Base-by-base conservation (phyloP, 305 asterid species). In the Nicotiana rustica region DNA sequence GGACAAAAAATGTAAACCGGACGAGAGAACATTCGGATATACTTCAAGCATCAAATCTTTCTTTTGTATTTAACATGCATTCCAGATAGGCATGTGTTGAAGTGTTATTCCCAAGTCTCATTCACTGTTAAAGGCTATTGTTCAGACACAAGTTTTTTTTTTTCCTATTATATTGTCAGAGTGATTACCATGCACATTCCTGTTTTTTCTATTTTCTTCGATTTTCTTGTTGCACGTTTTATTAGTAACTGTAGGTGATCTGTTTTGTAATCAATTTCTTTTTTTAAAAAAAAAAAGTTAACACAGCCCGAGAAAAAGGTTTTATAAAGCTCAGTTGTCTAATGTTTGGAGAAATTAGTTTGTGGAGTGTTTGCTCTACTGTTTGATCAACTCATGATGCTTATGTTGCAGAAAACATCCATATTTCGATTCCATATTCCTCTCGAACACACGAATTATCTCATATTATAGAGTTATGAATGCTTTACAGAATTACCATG, bases 401-500 rank as follows among this genome's bases (percentile, higher is more conserved):
- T 75, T 75, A 75, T 52, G 14, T 47, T 75, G 44, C 47, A 75
- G 44, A 75, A 75, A 49, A 25, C 56, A 29, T 29, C 29, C 47
- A 44, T 76, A 17, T 75, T 52, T 75, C 64, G 52, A 7, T 75
- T 52, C 33, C 56, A 17, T 66, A 3, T 81, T 86, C 88, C 87
- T 85, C 86, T 91, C 94, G 89, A 87, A 89, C 93, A 84, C 68
- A 81, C 67, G 59, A 69, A 18, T 38, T 91, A 70, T 89, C 97
- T 94, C 96, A 91, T 91, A 88, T 90, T 88, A 88, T 93, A 92
- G 93, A 93, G 86, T 92, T 92, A 82, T 90, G 90, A 90, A 80
- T 93, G 89, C 92, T 94, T 93, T 94, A 88, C 98, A 96, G 99
- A 94, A 90, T 91, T 94, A 94, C 93, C 89, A 92, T 89, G 97